Evolutionary conservation across 768 basidiomycete genomes (phyloP), one percentile per base, ranked within the genome.

Genomic region (Chiua virens): DNA sequence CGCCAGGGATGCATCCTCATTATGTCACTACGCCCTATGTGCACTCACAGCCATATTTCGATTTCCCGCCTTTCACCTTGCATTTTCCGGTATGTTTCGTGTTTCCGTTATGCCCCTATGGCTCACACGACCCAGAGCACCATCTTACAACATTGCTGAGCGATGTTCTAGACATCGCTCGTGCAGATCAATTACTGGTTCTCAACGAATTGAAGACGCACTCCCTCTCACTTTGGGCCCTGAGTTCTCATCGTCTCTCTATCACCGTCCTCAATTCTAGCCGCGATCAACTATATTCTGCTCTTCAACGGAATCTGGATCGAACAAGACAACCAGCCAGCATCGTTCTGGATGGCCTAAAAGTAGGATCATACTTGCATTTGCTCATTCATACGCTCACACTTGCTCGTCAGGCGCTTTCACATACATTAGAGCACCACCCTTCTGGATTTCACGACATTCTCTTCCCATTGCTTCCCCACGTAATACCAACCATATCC

Each of bases 1-100:
- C 45, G 71, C 75, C 18, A 66, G 69, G 39, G 74, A 80, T 52
- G 55, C 73, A 17, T 73, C 75, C 10, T 63, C 63, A 3, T 60
- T 87, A n/a, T 82, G 77, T 52, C 78, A 81, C 25, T 68, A 77
- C 53, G 79, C 83, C 4, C 68, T 88, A 25, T 73, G 76, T 53
- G 63, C 80, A 42, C 55, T 81, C 36, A 75, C 81, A 5, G 73
- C 74, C 45, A 69, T 87, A 47, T 75, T 85, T 56, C 69, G 68
- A n/a, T 75, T 79, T 52, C 71, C 71, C 17, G 56, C 67, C 18
- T 55, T 86, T 51, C 70, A 74, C 66, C 58, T 67, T 13, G 60
- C 74, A 41, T 81, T 87, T 57, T 51, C 75, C 14, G 65, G 86
- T 87, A 57, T 36, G 80, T 72, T n/a, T 43, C 38, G 15, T 17